These are phyloP conservation scores for Clonostachys rhizophaga DNA, from an alignment of 2,329 filamentous ascomycete species.

Conservation along the genomic window DNA sequence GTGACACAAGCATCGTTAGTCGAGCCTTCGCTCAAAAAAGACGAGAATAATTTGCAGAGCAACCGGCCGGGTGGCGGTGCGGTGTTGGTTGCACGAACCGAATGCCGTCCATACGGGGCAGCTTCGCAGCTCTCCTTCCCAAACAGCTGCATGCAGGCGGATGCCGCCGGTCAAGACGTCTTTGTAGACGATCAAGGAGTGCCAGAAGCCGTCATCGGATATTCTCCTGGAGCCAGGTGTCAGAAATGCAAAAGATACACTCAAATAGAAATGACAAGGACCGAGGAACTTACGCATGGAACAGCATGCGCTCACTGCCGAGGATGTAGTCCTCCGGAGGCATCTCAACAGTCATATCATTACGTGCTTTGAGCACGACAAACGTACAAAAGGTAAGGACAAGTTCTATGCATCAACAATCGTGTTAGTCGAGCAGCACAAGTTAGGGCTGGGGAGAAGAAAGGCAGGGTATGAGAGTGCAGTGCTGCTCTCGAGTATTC, in stretches of 20 bases:
- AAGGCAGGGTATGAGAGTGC: neutral
- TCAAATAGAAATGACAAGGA: neutral
- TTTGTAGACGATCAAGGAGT: slow-evolving; percentile 48
- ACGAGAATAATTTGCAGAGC: neutral
- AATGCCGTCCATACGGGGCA: slow-evolving; percentile 64
- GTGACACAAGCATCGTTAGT: neutral
- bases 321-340: slow-evolving; percentile 40
- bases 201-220: slow-evolving; percentile 47
- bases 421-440: neutral
- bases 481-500: slow-evolving; percentile 7
- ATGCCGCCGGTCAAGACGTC: slow-evolving; percentile 41
- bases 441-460: neutral
- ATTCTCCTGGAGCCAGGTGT: slow-evolving; percentile 33
- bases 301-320: slow-evolving; percentile 42
- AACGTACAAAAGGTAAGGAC: slow-evolving; percentile 56
- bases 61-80: neutral
- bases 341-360: slow-evolving; percentile 35
- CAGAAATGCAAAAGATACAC: neutral
- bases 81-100: slow-evolving; percentile 28
- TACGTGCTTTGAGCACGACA: slow-evolving; percentile 48
- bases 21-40: neutral
- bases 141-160: slow-evolving; percentile 51
- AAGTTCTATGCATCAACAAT: slow-evolving; percentile 38
- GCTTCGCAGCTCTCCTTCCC: slow-evolving; percentile 45
- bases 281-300: slow-evolving; percentile 44